Base-by-base conservation (phyloP, 192 early-diverging fungal genomes). In the Radiomyces spectabilis region DNA sequence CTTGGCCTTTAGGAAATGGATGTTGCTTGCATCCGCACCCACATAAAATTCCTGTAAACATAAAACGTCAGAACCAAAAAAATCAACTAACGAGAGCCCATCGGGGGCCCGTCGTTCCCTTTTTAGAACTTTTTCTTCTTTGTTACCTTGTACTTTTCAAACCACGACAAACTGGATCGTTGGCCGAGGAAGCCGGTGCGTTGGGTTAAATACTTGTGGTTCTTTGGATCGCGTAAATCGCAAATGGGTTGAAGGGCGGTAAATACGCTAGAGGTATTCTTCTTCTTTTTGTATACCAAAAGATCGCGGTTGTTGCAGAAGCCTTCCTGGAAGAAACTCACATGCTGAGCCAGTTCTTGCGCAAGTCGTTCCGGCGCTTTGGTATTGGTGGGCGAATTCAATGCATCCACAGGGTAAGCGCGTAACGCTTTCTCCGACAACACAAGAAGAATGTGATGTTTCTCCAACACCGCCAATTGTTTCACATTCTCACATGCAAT, bases 1-100 rank as follows among this genome's bases (percentile, higher is more conserved):
- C 34, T 85, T 91, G 16, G 85, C 84, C 27, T 84, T 85, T 58
- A 96, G 70, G 58, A 93, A 94, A 59, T 95, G 87, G 47, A 98
- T 72, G 29, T 86, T 87, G 21, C 74, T 88, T 12, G 89, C 81
- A 70, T 97, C 93, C 15, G 88, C 80, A 22, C 91, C 90, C 71
- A 97, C 86, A 60, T 96, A 97, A 60, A 94, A 93, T 59, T 98
- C 91, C 85, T 92, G 68, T 65, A 78, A 77, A 18, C 1, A 57
- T 7, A 47, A 29, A 53, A 39, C 10, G 5, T 12, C 3, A 12
- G 12, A 19, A 35, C n/a, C 13, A 25, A 41, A 25, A 12, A 12
- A 0, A 12, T 7, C 13, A 2, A 30, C 10, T 6, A 48, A 27
- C 73, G 69, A 46, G 68, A 45, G 10, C 9, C 30, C 9, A 42